Conservation (phyloP, 208 protist genomes). For the Trypanosoma cruzi region DNA sequence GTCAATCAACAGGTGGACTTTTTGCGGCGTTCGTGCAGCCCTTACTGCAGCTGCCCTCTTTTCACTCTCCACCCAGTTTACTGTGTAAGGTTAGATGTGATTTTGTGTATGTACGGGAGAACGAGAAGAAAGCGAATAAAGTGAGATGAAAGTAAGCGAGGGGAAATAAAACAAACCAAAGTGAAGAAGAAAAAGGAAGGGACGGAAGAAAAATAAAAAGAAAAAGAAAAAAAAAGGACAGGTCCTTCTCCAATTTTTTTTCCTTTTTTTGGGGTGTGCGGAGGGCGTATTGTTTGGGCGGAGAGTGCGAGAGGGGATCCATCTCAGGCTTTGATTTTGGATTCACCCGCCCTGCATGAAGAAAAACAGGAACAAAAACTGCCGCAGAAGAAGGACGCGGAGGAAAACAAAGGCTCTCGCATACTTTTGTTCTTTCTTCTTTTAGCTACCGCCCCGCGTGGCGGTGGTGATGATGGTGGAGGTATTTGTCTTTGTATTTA, state of each 20-base stretch:
- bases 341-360: not conserved
- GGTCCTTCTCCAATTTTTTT: too few relatives aligned
- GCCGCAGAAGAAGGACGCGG: not conserved
- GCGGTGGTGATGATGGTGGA: not conserved
- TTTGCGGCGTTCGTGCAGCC: conserved; percentile 32
- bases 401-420: not conserved
- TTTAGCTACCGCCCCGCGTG: not conserved
- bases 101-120: not conserved
- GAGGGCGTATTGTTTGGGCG: not conserved
- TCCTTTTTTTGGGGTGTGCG: not conserved
- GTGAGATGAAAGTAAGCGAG: not conserved
- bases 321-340: not conserved
- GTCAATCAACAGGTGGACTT: conserved; percentile 33
- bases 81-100: not conserved
- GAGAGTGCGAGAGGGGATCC: not conserved
- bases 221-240: too few relatives aligned
- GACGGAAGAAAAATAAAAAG: conserved; percentile 4
- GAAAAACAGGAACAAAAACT: not conserved
- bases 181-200: too few relatives aligned
- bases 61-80: conserved; percentile 18
- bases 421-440: conserved; percentile 1
- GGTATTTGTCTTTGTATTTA: not conserved
- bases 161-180: not conserved
- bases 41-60: conserved; percentile 43
- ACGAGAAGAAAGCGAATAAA: not conserved